Conservation (phyloP, 306 rosid genomes). For the Ormosia semicastrata region DNA sequence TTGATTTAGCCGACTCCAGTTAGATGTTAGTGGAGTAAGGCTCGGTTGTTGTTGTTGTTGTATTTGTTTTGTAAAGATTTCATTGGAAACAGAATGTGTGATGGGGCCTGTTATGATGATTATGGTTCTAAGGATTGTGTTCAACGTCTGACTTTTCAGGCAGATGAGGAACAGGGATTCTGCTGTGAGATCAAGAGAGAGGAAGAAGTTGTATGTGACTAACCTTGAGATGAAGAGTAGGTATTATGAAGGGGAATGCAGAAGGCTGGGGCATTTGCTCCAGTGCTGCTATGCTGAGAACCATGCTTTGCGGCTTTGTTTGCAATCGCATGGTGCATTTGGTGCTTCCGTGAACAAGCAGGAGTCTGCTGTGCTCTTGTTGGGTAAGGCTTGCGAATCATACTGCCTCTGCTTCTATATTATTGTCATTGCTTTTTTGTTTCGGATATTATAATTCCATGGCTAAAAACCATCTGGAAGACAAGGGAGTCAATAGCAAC, state of each 20-base stretch:
- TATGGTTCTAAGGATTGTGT: slow-evolving; percentile 4
- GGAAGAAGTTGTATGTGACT: slow-evolving; percentile 72
- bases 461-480: neutral
- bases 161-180: slow-evolving; percentile 90
- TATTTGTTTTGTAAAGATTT: neutral
- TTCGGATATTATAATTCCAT: neutral
- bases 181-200: slow-evolving; percentile 86
- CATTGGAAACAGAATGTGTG: neutral
- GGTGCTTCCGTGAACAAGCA: slow-evolving; percentile 76
- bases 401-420: neutral
- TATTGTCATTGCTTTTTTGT: neutral
- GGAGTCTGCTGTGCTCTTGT: slow-evolving; percentile 99
- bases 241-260: slow-evolving; percentile 86
- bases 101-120: neutral
- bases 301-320: slow-evolving; percentile 67
- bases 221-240: slow-evolving; percentile 79
- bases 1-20: neutral
- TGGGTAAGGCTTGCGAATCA: slow-evolving; percentile 64
- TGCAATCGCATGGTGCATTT: slow-evolving; percentile 60
- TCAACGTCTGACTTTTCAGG: slow-evolving; percentile 49
- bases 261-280: slow-evolving; percentile 81
- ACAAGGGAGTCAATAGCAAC: neutral
- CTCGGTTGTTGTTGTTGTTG: neutral
- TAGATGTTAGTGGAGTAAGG: neutral
- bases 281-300: slow-evolving; percentile 88